These are phyloP conservation scores for Penicillium arizonense DNA, from an alignment of 495 filamentous ascomycete species.

Conservation along the genomic window DNA sequence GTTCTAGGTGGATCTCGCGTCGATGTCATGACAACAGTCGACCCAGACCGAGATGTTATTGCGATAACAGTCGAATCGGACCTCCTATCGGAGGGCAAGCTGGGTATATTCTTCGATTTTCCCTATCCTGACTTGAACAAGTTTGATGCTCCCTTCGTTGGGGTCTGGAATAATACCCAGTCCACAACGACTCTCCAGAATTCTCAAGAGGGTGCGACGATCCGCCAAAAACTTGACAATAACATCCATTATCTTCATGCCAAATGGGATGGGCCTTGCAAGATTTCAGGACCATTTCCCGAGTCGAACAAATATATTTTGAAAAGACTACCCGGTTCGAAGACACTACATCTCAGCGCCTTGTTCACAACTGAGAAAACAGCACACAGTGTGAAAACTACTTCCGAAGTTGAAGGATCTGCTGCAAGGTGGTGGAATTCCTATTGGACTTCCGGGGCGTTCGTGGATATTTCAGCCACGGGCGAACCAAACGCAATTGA, in stretches of 20 bases:
- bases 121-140: slow-evolving; percentile 4
- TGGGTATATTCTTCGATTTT: slow-evolving; percentile 6
- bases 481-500: slow-evolving; percentile 2
- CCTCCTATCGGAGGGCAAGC: not conserved
- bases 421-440: slow-evolving; percentile 3
- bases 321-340: not conserved
- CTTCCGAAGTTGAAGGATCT: not conserved
- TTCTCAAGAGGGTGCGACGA: not conserved
- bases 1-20: too few relatives aligned
- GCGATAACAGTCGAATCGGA: slow-evolving; percentile 4
- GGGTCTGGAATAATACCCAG: slow-evolving; percentile 5
- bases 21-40: too few relatives aligned
- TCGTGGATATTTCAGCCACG: slow-evolving; percentile 5
- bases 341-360: not conserved
- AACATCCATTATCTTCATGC: not conserved
- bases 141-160: slow-evolving; percentile 9
- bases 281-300: not conserved
- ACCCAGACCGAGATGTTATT: not conserved
- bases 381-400: not conserved
- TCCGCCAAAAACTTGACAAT: slow-evolving; percentile 1
- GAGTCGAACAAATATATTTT: slow-evolving; percentile 3
- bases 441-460: slow-evolving; percentile 4
- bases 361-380: not conserved
- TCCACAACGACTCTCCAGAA: too few relatives aligned
- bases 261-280: not conserved